Evolutionary conservation across 176 grass and related monocot species (phyloP), one percentile per base, ranked within the genome.

Genomic region (Echinochloa phyllopogon): DNA sequence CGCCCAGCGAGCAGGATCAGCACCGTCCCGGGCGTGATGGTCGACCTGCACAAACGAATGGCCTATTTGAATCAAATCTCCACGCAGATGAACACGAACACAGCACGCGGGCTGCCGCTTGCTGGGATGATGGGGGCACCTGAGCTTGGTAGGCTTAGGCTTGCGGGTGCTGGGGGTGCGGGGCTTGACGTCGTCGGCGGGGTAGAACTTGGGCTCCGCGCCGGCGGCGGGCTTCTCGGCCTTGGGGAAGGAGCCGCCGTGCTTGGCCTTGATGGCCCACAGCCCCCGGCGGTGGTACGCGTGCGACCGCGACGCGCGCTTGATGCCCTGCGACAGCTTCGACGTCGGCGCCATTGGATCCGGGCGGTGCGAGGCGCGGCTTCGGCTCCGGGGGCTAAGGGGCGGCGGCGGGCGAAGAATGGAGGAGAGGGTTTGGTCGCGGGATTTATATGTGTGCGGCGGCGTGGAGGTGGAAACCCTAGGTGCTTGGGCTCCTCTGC

Each of bases 241-340:
- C 56, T 85, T 89, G 43, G 97, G 97, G 88, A 99, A 92, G 59
- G 78, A 10, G 1, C 97, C 97, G n/a, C 93, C 97, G 84, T 96
- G 56, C 86, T 99, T 99, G 51, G 90, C 90, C 90, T 99, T 99
- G 88, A 99, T 91, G 56, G 97, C 97, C 97, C 97, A 99, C 45
- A 99, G 86, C 38, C 94, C 97, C 8, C 91, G 85, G 86, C 87
- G 91, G 86, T 99, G 97, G 90, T 99, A 99, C 73, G 84, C 70
- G 69, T 94, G 91, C 44, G 97, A 96, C 42, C 89, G 66, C 45
- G 94, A 99, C 45, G 80, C 93, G 75, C 91, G 91, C 82, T 92
- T 92, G 84, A 99, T 96, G 49, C 92, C 88, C 29, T 63, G 84
- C 11, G 89, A 85, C 37, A 99, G 49, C 64, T 84, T 82, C 51